Percentiles rank a stretch among this genome's conserved stretches.
phyloP scores from a whole-genome alignment of 169 alveolate genomes.

The Condylostoma magnum region DNA sequence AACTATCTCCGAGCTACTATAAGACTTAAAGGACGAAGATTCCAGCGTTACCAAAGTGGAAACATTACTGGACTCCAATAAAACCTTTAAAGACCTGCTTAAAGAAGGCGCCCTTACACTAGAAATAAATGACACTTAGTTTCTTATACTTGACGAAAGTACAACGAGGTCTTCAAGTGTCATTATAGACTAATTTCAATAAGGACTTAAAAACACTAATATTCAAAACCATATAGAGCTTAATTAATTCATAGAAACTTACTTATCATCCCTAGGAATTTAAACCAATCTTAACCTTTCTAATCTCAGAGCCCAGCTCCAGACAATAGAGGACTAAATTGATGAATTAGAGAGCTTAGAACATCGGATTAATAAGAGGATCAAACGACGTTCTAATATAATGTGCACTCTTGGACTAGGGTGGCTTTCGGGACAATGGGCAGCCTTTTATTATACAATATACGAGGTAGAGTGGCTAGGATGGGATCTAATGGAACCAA shows the following conservation, averaged over 20 bases:
- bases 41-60: background rate
- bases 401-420: background rate
- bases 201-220: background rate
- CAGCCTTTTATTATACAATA: constrained; percentile 40
- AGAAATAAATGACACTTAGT: background rate
- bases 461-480: constrained; percentile 59
- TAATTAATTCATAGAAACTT: background rate
- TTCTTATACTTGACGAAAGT: background rate
- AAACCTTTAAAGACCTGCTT: background rate
- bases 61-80: background rate
- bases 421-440: constrained; percentile 18
- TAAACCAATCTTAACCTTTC: background rate
- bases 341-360: background rate
- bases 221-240: background rate
- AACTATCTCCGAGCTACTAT: background rate
- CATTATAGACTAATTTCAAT: background rate
- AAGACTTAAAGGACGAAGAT: constrained; percentile 16
- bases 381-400: background rate
- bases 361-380: background rate
- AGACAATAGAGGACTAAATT: background rate
- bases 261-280: background rate
- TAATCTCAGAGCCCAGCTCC: background rate
- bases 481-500: constrained; percentile 64
- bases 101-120: background rate
- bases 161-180: background rate